A percentile compares a stretch with the other conserved stretches of the same genome.
Evolutionary conservation across 2,329 filamentous ascomycete genomes (phyloP).

Genomic region (Fusarium austroafricanum): DNA sequence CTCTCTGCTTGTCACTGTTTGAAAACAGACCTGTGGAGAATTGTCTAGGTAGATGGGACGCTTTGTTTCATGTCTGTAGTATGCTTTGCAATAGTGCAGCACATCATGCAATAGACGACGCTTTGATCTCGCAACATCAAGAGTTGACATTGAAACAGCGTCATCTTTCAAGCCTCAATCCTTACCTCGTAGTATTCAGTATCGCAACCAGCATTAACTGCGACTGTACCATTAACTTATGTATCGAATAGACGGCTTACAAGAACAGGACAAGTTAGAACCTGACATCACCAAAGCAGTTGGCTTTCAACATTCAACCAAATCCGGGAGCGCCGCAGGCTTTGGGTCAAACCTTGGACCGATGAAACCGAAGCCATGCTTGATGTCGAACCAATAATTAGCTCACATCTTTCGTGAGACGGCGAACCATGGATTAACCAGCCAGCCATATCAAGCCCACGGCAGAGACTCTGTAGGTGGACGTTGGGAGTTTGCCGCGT

Average conservation of each 20-base stretch:
- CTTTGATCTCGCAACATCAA: constrained; percentile 1
- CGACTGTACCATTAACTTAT: too few species aligned
- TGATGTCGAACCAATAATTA: constrained; percentile 11
- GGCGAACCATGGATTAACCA: too few species aligned
- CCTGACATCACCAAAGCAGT: constrained; percentile 18
- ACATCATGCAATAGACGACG: not conserved
- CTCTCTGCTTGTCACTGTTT: not conserved
- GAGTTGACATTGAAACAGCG: constrained; percentile 6
- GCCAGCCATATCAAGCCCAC: constrained; percentile 10
- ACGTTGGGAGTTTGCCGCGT: constrained; percentile 51
- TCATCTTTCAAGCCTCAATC: constrained; percentile 15
- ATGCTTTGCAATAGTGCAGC: constrained; percentile 1
- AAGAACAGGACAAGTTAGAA: constrained; percentile 1
- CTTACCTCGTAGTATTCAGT: not conserved
- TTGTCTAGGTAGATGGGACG: not conserved
- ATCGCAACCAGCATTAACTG: not conserved
- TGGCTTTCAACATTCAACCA: not conserved
- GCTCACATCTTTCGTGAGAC: not conserved
- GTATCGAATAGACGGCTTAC: not conserved
- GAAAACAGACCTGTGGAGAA: not conserved
- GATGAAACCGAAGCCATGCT: constrained; percentile 10
- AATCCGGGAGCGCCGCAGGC: constrained; percentile 30
- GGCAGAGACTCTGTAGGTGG: constrained; percentile 50
- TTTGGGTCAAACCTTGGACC: constrained; percentile 17
- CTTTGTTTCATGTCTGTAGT: not conserved